phyloP scores from a whole-genome alignment of 139 green algal species.

The Tetradesmus obliquus region DNA sequence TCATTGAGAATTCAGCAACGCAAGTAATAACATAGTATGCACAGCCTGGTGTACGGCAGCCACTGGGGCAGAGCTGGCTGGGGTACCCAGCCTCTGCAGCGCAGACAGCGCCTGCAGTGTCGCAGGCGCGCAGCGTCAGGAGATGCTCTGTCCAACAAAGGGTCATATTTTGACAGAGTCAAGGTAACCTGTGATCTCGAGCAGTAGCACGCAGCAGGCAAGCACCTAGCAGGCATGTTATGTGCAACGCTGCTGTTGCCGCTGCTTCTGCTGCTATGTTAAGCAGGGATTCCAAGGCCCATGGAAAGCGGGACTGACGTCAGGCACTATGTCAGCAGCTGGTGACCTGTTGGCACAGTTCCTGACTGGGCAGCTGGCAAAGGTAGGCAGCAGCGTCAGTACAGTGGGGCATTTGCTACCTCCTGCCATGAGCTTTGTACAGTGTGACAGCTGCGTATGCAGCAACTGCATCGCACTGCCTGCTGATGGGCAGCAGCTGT shows the following conservation, averaged over 20 bases:
- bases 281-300: constrained; percentile 57
- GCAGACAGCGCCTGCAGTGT: neutral
- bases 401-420: neutral
- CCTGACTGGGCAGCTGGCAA: constrained; percentile 39
- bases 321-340: constrained; percentile 67
- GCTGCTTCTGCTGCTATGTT: neutral
- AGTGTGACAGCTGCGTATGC: neutral
- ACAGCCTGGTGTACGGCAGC: neutral
- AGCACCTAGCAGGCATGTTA: neutral
- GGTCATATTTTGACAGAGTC: constrained; percentile 51
- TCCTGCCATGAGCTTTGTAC: neutral
- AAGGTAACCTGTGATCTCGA: constrained; percentile 21
- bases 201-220: too few relatives aligned
- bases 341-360: constrained; percentile 82
- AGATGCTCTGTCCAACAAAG: constrained; percentile 22
- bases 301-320: constrained; percentile 76
- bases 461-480: neutral
- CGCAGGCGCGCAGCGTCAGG: constrained; percentile 23
- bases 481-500: neutral
- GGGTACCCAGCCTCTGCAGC: neutral
- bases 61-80: neutral
- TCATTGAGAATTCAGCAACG: neutral
- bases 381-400: neutral
- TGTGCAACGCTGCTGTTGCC: neutral
- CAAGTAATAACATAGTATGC: neutral